Evolutionary conservation across 192 early-diverging fungal genomes (phyloP).

Genomic region (Mortierella claussenii): DNA sequence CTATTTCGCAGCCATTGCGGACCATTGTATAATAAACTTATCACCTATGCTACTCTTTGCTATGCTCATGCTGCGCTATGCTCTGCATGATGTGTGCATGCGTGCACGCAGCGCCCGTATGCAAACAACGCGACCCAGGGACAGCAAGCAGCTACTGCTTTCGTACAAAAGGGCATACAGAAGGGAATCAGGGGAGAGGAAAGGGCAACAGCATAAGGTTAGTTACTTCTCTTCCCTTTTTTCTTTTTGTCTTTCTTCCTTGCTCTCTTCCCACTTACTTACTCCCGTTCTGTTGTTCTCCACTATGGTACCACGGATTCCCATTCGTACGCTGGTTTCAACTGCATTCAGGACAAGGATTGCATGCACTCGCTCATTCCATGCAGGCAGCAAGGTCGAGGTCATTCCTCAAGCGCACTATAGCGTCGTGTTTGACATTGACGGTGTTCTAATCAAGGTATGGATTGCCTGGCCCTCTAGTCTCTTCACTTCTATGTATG

Average conservation of each 20-base stretch:
- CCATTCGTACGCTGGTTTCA: conserved; percentile 10
- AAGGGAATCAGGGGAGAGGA: too few species aligned
- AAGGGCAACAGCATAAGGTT: too few species aligned
- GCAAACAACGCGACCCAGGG: too few species aligned
- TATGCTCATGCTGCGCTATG: too few species aligned
- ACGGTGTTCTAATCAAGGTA: conserved; percentile 90
- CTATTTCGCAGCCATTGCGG: not conserved
- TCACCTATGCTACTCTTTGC: too few species aligned
- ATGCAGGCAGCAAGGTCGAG: not conserved
- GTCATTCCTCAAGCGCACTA: conserved; percentile 30
- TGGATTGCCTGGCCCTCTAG: too few species aligned
- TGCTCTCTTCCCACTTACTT: not conserved
- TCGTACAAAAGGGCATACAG: too few species aligned
- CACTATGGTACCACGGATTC: conserved; percentile 20
- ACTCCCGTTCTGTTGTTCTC: not conserved
- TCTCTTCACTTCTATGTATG: too few species aligned
- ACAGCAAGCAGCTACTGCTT: too few species aligned
- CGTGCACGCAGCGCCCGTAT: too few species aligned
- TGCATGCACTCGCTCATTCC: not conserved
- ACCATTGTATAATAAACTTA: not conserved
- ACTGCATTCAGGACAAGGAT: conserved; percentile 1
- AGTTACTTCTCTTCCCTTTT: too few species aligned
- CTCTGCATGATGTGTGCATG: too few species aligned
- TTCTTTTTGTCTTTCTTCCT: not conserved
- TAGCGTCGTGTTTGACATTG: conserved; percentile 78